Conservation (phyloP, 2,329 filamentous ascomycete species). For the Aureobasidium lini region DNA sequence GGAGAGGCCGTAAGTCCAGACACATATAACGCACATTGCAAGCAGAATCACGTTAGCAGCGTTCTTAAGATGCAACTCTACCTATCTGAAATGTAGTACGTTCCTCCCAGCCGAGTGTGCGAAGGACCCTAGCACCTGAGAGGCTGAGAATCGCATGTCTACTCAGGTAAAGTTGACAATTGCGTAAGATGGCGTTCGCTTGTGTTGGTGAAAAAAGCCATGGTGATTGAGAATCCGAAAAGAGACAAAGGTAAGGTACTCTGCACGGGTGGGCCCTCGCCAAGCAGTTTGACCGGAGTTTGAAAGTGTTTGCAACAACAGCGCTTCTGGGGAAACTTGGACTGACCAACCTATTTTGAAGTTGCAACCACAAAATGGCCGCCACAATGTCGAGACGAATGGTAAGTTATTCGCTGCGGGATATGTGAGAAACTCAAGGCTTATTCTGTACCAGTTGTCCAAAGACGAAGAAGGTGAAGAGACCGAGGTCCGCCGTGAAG, state of each 20-base stretch:
- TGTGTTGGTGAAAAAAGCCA: not conserved
- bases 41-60: no score
- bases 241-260: not conserved
- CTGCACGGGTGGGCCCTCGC: not conserved
- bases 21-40: no score
- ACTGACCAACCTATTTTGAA: not conserved
- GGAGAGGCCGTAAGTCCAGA: no score
- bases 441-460: conserved; percentile 58
- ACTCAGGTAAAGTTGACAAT: not conserved
- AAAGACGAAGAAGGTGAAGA: conserved; percentile 92
- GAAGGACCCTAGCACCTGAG: no score
- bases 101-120: no score
- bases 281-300: not conserved
- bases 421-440: conserved; percentile 3
- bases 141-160: no score
- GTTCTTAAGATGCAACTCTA: no score
- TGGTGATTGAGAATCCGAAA: not conserved
- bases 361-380: conserved; percentile 6
- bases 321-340: not conserved
- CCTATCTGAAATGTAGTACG: no score
- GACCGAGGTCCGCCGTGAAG: conserved; percentile 87
- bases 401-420: conserved; percentile 24
- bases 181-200: not conserved
- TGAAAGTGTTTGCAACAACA: conserved; percentile 8
- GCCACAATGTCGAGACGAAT: conserved; percentile 31